Conservation (phyloP, 2,329 filamentous ascomycete species). For the Leptosphaerulina australis region DNA sequence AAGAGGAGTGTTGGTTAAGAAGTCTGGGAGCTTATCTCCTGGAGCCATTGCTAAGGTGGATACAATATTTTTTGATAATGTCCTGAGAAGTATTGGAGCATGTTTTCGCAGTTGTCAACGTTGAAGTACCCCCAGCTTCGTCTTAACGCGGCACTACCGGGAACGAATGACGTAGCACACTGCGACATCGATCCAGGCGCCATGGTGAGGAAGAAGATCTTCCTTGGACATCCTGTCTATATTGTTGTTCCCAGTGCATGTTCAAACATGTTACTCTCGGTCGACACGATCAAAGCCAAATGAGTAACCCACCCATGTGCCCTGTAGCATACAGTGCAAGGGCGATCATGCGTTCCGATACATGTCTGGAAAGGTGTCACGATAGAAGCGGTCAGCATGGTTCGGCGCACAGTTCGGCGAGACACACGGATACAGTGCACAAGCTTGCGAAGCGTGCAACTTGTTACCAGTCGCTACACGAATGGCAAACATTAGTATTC, state of each 20-base stretch:
- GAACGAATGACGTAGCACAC: slow-evolving; percentile 16
- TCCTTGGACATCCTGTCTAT: neutral
- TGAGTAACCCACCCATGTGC: neutral
- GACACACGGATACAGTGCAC: slow-evolving; percentile 2
- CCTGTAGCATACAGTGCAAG: slow-evolving; percentile 1
- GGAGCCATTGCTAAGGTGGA: slow-evolving; percentile 24
- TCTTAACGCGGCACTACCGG: slow-evolving; percentile 14
- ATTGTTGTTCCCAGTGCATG: neutral
- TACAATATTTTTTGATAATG: neutral
- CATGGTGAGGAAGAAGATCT: slow-evolving; percentile 1
- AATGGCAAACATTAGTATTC: neutral
- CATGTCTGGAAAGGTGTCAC: slow-evolving; percentile 4
- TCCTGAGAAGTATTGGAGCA: neutral
- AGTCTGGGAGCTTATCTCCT: slow-evolving; percentile 33
- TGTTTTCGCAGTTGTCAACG: neutral
- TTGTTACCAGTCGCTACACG: neutral
- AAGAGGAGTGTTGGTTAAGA: slow-evolving; percentile 37
- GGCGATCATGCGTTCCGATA: slow-evolving; percentile 9
- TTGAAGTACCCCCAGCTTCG: slow-evolving; percentile 2
- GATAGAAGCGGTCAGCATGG: slow-evolving; percentile 8
- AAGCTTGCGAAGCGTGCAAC: neutral
- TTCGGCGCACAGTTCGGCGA: slow-evolving; percentile 17
- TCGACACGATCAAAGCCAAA: neutral
- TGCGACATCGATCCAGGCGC: slow-evolving; percentile 1
- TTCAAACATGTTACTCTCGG: neutral